phyloP scores from a whole-genome alignment of 140 eudicot genomes.

The Bidens hawaiensis region DNA sequence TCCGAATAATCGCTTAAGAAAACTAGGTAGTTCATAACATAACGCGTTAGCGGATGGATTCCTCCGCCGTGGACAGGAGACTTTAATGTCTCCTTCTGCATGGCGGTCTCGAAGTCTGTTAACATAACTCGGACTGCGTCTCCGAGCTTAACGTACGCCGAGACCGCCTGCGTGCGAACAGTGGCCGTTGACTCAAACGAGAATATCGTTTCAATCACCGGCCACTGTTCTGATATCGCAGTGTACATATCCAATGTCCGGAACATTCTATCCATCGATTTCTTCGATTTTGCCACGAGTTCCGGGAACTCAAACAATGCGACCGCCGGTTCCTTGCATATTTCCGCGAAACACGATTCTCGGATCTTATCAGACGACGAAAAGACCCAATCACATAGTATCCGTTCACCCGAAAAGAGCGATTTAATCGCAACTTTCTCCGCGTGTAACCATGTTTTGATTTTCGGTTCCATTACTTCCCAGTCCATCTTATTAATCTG shows the following conservation, averaged over 20 bases:
- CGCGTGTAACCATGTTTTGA: constrained; percentile 52
- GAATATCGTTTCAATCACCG: constrained; percentile 62
- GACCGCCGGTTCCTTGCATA: constrained; percentile 45
- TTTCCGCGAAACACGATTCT: constrained; percentile 59
- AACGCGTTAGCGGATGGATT: constrained; percentile 64
- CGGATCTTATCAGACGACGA: constrained; percentile 38
- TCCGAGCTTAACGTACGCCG: constrained; percentile 45
- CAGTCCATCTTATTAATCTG: constrained; percentile 65
- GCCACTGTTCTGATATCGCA: constrained; percentile 41
- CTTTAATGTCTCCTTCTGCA: constrained; percentile 62
- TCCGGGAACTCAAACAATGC: constrained; percentile 53
- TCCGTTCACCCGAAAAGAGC: constrained; percentile 56
- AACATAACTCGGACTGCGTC: constrained; percentile 50
- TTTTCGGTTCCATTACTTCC: constrained; percentile 45
- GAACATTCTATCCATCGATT: constrained; percentile 70
- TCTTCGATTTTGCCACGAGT: constrained; percentile 48
- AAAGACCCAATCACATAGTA: constrained; percentile 67
- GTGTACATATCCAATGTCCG: constrained; percentile 51
- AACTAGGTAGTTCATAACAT: constrained; percentile 71
- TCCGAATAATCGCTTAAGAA: constrained; percentile 50
- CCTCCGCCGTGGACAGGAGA: constrained; percentile 51
- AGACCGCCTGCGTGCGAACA: constrained; percentile 46
- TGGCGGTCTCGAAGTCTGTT: constrained; percentile 55
- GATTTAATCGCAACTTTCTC: constrained; percentile 45
- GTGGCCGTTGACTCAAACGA: constrained; percentile 37